Base-by-base conservation (phyloP, 495 filamentous ascomycete genomes). In the Evernia prunastri region DNA sequence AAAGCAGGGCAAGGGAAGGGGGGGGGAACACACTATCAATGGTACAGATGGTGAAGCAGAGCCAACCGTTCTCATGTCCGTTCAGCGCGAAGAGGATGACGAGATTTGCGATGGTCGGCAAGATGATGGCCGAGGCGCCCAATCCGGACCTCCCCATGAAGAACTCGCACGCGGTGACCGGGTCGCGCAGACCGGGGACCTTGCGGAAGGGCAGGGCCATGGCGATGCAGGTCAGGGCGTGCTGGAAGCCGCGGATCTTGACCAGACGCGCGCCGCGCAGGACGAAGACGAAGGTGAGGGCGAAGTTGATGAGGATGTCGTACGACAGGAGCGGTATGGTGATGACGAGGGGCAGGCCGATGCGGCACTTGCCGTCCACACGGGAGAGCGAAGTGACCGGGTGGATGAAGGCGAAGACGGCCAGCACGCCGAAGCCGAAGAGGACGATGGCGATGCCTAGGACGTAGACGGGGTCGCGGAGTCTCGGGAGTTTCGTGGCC, bases 1-100 rank as follows among this genome's bases (percentile, higher is more conserved):
- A 9, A 11, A 27, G 18, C 12, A 25, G 36, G 23, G 25, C 9
- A 49, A 20, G 27, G 9, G 18, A 23, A 20, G 23, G n/a, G 13
- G 29, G 11, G 40, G 42, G 43, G 59, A 27, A 62, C 74, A 25
- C 67, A 77, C 75, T 69, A 60, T 78, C 75, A 29, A 73, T 39
- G 1, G 70, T 72, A 58, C 75, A 78, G 13, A 73, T 66, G 7
- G 66, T 67, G 42, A 75, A 72, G 58, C 75, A 77, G 27, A 77
- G 54, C 75, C 75, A 77, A 4, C 71, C 70, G 43, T 71, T 61
- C 60, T 78, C 73, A 39, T 64, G 54, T 5, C 72, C 75, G 45
- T 71, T 40, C 33, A 70, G 51, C 20, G 27, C 37, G 57, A 63
- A 71, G 3, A 76, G 61, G 13, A 74, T 42, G 9, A 61, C 68